Evolutionary conservation across 306 rosid species (phyloP).

Genomic region (Elaeagnus macrophylla): DNA sequence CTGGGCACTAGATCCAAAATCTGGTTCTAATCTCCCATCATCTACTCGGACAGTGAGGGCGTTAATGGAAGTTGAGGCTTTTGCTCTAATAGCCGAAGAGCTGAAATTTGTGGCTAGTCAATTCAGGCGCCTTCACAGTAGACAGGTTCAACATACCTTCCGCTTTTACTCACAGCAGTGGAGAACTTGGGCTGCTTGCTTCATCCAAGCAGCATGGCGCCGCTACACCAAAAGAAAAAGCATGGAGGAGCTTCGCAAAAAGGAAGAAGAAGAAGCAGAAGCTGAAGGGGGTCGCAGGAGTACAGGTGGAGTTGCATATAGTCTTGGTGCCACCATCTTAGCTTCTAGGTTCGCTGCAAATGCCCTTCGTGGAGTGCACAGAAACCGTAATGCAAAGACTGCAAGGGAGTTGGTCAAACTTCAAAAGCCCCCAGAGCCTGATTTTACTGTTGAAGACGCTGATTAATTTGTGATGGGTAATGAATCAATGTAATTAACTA

Average conservation of each 20-base stretch:
- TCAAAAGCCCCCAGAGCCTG: constrained; percentile 97
- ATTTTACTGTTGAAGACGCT: constrained; percentile 76
- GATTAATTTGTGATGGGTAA: constrained; percentile 34
- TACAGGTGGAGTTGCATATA: constrained; percentile 49
- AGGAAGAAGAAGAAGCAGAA: constrained; percentile 55
- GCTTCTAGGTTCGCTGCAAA: constrained; percentile 88
- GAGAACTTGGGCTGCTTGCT: constrained; percentile 99
- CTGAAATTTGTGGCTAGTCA: constrained; percentile 92
- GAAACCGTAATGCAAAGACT: constrained; percentile 65
- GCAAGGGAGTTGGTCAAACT: constrained; percentile 76
- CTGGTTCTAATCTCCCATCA: constrained; percentile 87
- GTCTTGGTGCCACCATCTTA: constrained; percentile 79
- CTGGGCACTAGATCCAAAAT: constrained; percentile 96
- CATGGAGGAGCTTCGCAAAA: constrained; percentile 71
- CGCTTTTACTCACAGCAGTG: constrained; percentile 98
- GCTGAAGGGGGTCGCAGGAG: constrained; percentile 38
- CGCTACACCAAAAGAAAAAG: constrained; percentile 73
- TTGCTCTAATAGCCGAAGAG: constrained; percentile 85
- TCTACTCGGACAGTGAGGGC: constrained; percentile 89
- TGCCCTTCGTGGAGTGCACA: constrained; percentile 88
- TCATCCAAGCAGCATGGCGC: constrained; percentile 99
- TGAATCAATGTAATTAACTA: constrained; percentile 4
- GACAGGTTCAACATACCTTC: constrained; percentile 98
- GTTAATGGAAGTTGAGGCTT: constrained; percentile 81
- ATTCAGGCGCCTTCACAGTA: constrained; percentile 94